phyloP scores from a whole-genome alignment of 2,329 filamentous ascomycete genomes.

The Lasiodiplodia citricola region DNA sequence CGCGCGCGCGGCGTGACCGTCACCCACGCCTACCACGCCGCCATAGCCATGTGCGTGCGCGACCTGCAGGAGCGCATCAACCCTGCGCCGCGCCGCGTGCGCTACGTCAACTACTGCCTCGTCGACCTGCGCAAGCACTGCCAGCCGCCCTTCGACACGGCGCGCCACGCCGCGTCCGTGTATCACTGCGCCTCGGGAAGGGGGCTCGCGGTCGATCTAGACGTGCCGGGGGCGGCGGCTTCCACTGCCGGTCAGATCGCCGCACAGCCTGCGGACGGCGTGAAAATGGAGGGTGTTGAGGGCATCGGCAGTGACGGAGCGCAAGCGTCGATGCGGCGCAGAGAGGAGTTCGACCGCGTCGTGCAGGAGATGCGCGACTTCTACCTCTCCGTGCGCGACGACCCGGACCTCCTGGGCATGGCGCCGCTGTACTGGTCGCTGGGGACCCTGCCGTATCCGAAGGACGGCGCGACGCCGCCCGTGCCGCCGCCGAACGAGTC shows the following conservation, averaged over 20 bases:
- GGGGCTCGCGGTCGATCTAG: constrained; percentile 27
- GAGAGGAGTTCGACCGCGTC: constrained; percentile 1
- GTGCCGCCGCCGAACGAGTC: constrained; percentile 26
- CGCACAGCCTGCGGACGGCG: neutral
- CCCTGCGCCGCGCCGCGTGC: neutral
- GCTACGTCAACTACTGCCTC: constrained; percentile 29
- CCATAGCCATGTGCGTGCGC: constrained; percentile 26
- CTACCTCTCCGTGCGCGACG: constrained; percentile 22
- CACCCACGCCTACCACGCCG: constrained; percentile 30
- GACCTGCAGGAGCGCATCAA: constrained; percentile 15
- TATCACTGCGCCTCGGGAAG: constrained; percentile 31
- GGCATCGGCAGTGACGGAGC: neutral
- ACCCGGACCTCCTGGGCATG: neutral
- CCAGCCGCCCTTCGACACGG: constrained; percentile 17
- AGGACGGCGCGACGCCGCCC: constrained; percentile 1
- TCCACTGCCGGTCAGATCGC: too few species aligned
- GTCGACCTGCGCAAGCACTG: constrained; percentile 29
- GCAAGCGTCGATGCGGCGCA: neutral
- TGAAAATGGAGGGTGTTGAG: neutral
- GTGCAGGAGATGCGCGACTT: constrained; percentile 21
- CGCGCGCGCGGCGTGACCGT: constrained; percentile 24
- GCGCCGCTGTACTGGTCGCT: neutral
- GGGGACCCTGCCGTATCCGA: neutral
- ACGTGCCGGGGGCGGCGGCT: constrained; percentile 6
- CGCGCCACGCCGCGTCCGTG: constrained; percentile 28